Base-by-base conservation (phyloP, 2,329 filamentous ascomycete genomes). In the Aspergillus japonicus region DNA sequence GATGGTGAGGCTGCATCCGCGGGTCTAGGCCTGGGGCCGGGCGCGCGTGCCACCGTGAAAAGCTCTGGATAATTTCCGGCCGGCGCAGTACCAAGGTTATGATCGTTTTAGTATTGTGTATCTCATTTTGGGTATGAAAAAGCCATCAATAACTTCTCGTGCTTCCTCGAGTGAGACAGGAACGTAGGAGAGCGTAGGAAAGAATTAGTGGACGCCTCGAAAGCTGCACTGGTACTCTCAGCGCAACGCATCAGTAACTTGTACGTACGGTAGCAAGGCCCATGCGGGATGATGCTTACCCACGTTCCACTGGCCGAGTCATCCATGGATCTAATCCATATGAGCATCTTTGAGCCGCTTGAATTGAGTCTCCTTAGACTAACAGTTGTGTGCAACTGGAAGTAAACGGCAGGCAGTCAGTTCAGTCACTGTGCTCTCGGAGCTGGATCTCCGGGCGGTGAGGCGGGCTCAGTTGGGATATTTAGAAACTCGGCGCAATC, bases 1-100 rank as follows among this genome's bases (percentile, higher is more conserved):
- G 26, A 62, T 68, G 56, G 63, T 69, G n/a, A 57, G 60, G 48
- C 31, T 64, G 54, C 61, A 61, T 23, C 33, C 52, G 14, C 56
- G 57, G 23, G 23, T 5, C 8, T 31, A 26, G 26, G 26, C 26
- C 26, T 26, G 7, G 26, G 42, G 24, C 19, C 39, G 16, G 16
- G n/a, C 16, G 39, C 11, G 16, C 7, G 6, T 42, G 39, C 39
- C 14, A n/a, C 39, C 16, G 1, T 6, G 39, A 7, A 14, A 7
- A 35, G n/a, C n/a, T 14, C 14, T 7, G 39, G 39, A n/a, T 6
- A 42, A 5, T n/a, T 14, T 42, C 39, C 7, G 14, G 6, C 16
- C 14, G 14, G 6, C 16, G 33, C 33, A 21, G 21, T 21, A 21
- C 21, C 21, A 21, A 21, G 21, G 21, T 21, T 21, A 21, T 7